These are phyloP conservation scores for Yamadazyma buinensis DNA, from an alignment of 1,139 yeast genomes.

Conservation along the genomic window DNA sequence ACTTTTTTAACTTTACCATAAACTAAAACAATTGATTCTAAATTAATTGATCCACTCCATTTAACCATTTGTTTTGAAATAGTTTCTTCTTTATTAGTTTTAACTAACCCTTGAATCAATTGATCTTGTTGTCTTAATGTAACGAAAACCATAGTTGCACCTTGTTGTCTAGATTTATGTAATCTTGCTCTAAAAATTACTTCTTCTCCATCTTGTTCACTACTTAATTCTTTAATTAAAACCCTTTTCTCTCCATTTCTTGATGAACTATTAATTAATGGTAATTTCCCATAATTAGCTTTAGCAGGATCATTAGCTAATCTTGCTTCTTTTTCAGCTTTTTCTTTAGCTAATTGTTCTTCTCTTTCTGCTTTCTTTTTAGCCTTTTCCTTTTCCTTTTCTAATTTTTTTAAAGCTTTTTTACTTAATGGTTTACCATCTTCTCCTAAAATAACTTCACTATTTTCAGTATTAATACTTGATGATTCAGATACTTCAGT, in stretches of 20 bases:
- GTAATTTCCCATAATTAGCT: constrained; percentile 85
- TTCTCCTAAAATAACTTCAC: constrained; percentile 54
- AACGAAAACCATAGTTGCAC: constrained; percentile 89
- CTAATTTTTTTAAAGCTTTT: constrained; percentile 91
- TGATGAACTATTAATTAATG: constrained; percentile 74
- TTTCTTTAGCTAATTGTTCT: constrained; percentile 80
- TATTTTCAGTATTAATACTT: too few relatives aligned
- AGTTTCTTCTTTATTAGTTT: constrained; percentile 52
- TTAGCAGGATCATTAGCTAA: constrained; percentile 79
- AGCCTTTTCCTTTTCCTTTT: constrained; percentile 90
- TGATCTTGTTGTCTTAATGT: constrained; percentile 87
- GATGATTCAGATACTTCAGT: too few relatives aligned
- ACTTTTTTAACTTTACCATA: constrained; percentile 82
- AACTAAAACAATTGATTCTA: constrained; percentile 89
- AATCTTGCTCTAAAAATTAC: constrained; percentile 90
- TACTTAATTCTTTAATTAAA: constrained; percentile 52
- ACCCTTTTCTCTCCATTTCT: constrained; percentile 54
- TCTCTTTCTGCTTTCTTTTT: constrained; percentile 92
- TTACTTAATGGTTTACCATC: constrained; percentile 96
- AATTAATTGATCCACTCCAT: constrained; percentile 83
- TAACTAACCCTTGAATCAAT: constrained; percentile 79
- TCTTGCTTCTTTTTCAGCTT: constrained; percentile 72
- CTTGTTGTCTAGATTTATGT: constrained; percentile 91
- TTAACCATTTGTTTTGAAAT: constrained; percentile 95
- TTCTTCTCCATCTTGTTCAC: constrained; percentile 70